These are phyloP conservation scores for Carex sylvatica DNA, from an alignment of 202 grass and related monocot species.

Conservation along the genomic window DNA sequence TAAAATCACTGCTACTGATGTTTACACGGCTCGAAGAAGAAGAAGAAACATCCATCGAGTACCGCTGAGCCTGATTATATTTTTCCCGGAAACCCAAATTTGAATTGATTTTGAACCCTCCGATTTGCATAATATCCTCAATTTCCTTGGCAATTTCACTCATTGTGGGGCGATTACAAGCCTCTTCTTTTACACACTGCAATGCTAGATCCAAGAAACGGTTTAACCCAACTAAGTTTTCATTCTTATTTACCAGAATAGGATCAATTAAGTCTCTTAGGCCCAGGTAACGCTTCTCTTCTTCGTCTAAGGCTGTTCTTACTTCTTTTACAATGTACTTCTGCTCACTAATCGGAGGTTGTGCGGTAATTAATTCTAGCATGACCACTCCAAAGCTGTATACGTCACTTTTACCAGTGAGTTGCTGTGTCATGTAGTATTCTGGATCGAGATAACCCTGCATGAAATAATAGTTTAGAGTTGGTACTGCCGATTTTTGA, in stretches of 20 bases:
- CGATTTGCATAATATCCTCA: not conserved
- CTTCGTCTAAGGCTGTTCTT: constrained; percentile 15
- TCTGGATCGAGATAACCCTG: constrained; percentile 44
- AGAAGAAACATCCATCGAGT: constrained; percentile 31
- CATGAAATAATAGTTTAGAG: constrained; percentile 25
- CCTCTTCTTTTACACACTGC: constrained; percentile 23
- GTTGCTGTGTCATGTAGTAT: constrained; percentile 31
- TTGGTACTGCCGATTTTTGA: not conserved
- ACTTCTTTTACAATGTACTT: constrained; percentile 33
- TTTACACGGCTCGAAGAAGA: constrained; percentile 16
- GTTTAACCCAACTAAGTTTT: constrained; percentile 26
- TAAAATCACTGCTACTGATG: constrained; percentile 52
- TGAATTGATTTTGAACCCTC: no score
- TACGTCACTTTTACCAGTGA: constrained; percentile 38
- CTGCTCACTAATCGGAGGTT: constrained; percentile 14
- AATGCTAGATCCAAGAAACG: constrained; percentile 30
- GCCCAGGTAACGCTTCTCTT: constrained; percentile 28
- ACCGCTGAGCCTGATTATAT: not conserved
- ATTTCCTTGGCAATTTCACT: constrained; percentile 37
- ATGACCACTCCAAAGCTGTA: constrained; percentile 42
- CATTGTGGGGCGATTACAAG: constrained; percentile 26
- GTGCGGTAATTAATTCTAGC: constrained; percentile 36
- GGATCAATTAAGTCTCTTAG: constrained; percentile 31
- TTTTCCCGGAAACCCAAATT: not conserved
- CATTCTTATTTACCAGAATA: constrained; percentile 2